Percentiles rank a stretch among this genome's conserved stretches.
phyloP scores from a whole-genome alignment of 768 basidiomycete species.

The Mycena amicta region DNA sequence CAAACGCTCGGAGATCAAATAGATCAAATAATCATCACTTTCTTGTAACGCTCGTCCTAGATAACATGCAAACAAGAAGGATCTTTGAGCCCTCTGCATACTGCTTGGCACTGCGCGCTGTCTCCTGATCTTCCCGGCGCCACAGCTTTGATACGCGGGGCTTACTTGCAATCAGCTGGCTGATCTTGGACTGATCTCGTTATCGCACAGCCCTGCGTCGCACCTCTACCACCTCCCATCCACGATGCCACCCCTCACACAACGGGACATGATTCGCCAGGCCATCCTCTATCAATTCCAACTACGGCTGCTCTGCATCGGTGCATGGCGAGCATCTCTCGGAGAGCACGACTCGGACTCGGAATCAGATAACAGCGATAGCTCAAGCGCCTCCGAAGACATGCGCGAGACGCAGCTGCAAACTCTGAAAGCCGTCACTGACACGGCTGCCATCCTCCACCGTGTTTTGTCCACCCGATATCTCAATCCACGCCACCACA shows the following conservation, averaged over 20 bases:
- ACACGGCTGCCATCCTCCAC: background rate
- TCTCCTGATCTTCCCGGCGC: too few relatives aligned
- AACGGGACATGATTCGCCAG: background rate
- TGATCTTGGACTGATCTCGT: too few relatives aligned
- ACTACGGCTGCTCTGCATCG: background rate
- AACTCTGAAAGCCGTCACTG: background rate
- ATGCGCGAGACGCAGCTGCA: background rate
- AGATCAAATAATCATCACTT: too few relatives aligned
- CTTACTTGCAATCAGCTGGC: too few relatives aligned
- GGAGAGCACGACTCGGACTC: too few relatives aligned
- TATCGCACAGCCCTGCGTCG: too few relatives aligned
- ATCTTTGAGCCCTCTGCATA: too few relatives aligned
- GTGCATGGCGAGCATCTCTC: background rate
- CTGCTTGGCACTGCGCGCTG: too few relatives aligned
- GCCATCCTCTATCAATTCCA: background rate
- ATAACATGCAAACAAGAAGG: too few relatives aligned
- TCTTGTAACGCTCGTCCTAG: too few relatives aligned
- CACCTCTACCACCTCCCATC: background rate
- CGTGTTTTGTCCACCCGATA: conserved; percentile 10
- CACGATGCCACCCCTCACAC: background rate
- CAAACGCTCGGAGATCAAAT: background rate
- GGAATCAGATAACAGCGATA: background rate
- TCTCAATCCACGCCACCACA: conserved; percentile 8
- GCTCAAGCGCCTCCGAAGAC: background rate
- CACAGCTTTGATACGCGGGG: too few relatives aligned